Conservation (phyloP, 1,284 basidiomycete species). For the Leucoagaricus sp. region DNA sequence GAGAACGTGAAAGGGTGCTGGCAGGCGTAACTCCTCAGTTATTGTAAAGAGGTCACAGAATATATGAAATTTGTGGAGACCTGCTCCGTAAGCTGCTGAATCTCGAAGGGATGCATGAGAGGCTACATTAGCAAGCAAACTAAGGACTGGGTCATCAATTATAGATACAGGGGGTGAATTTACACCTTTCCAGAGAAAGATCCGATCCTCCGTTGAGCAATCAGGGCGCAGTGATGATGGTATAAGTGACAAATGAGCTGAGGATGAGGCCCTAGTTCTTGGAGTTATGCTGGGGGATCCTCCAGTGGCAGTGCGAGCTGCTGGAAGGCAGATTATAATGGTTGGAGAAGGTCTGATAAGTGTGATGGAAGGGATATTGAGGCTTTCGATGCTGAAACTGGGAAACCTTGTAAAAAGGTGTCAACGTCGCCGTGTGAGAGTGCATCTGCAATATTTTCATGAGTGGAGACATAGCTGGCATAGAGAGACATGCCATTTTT, state of each 20-base stretch:
- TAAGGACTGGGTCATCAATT: constrained; percentile 26
- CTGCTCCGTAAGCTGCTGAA: constrained; percentile 30
- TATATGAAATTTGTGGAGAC: constrained; percentile 37
- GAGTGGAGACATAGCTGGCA: neutral
- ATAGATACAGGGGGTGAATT: constrained; percentile 23
- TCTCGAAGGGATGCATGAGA: constrained; percentile 27
- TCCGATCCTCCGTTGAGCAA: constrained; percentile 27
- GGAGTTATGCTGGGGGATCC: neutral
- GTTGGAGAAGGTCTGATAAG: neutral
- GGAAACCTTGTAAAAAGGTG: neutral
- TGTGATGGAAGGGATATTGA: constrained; percentile 3
- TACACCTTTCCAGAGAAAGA: constrained; percentile 35
- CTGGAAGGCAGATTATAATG: neutral
- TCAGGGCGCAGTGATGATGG: constrained; percentile 27
- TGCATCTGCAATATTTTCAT: neutral
- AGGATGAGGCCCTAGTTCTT: neutral
- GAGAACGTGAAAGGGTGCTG: neutral
- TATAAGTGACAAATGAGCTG: neutral
- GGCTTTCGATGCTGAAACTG: neutral
- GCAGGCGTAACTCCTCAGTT: neutral
- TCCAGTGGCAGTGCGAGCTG: neutral
- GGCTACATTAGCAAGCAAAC: constrained; percentile 23
- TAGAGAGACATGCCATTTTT: neutral
- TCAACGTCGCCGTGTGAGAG: neutral
- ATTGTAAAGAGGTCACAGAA: constrained; percentile 34